Conservation (phyloP, 306 rosid species). For the Fragaria iinumae region DNA sequence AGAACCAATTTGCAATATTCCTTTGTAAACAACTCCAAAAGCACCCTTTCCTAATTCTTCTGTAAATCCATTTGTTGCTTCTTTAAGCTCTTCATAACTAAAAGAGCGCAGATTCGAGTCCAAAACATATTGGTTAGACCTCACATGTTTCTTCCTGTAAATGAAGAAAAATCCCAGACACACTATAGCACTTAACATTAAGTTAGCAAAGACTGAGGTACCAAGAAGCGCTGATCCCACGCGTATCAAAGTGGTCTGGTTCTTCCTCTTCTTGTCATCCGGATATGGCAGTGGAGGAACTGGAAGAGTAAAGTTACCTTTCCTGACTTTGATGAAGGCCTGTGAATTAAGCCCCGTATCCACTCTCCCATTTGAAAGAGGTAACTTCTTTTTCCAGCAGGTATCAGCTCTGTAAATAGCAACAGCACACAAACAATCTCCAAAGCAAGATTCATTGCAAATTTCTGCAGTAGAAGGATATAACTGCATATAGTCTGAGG, state of each 20-base stretch:
- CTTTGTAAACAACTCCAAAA: slow-evolving; percentile 42
- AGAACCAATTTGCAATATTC: slow-evolving; percentile 1
- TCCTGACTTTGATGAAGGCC: slow-evolving; percentile 23
- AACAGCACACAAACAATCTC: slow-evolving; percentile 41
- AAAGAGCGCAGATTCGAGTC: slow-evolving; percentile 24
- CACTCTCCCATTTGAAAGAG: slow-evolving; percentile 43
- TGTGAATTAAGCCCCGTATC: background rate
- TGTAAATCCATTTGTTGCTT: slow-evolving; percentile 32
- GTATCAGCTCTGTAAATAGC: slow-evolving; percentile 1
- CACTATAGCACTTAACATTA: background rate
- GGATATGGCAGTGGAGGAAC: background rate
- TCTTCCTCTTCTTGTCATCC: slow-evolving; percentile 3
- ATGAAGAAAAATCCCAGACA: slow-evolving; percentile 5
- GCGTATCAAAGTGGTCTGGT: slow-evolving; percentile 7
- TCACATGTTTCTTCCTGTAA: slow-evolving; percentile 13
- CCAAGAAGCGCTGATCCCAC: slow-evolving; percentile 15
- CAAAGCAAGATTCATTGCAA: slow-evolving; percentile 32
- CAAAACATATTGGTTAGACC: background rate
- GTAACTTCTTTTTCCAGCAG: slow-evolving; percentile 48
- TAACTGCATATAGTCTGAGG: slow-evolving; percentile 18
- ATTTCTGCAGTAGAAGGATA: slow-evolving; percentile 4
- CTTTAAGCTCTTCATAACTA: slow-evolving; percentile 30
- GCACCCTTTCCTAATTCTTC: slow-evolving; percentile 41
- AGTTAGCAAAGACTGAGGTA: slow-evolving; percentile 7
- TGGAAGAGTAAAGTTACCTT: background rate